Evolutionary conservation across 2,329 filamentous ascomycete genomes (phyloP).

Genomic region (Macroventuria anomochaeta): DNA sequence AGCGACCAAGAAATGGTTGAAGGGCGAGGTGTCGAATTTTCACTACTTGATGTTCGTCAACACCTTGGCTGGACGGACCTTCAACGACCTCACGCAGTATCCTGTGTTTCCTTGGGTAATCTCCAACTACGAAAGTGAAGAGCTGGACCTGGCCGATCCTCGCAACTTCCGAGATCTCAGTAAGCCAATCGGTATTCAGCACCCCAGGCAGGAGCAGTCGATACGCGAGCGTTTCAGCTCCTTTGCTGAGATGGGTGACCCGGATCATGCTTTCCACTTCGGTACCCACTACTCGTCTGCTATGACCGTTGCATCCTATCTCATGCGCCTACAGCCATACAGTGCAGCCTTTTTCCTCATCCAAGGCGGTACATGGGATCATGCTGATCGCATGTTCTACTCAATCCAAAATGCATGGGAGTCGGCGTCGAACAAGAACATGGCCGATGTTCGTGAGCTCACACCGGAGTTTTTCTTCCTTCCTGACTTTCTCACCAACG

Average conservation of each 20-base stretch:
- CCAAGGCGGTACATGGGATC: slow-evolving; percentile 95
- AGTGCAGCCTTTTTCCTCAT: slow-evolving; percentile 93
- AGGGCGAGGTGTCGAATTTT: slow-evolving; percentile 96
- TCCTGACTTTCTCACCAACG: slow-evolving; percentile 91
- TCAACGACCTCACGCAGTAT: slow-evolving; percentile 98
- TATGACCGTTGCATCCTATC: slow-evolving; percentile 97
- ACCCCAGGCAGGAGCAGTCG: slow-evolving; percentile 73
- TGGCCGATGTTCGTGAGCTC: slow-evolving; percentile 91
- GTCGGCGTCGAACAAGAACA: slow-evolving; percentile 86
- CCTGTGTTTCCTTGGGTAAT: slow-evolving; percentile 98
- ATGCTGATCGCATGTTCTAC: slow-evolving; percentile 93
- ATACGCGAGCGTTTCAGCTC: slow-evolving; percentile 86
- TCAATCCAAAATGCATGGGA: slow-evolving; percentile 91
- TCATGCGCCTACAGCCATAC: slow-evolving; percentile 94
- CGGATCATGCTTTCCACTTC: slow-evolving; percentile 84
- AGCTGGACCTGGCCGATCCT: slow-evolving; percentile 84
- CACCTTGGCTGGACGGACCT: slow-evolving; percentile 93
- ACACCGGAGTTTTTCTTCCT: slow-evolving; percentile 98
- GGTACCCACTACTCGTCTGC: slow-evolving; percentile 98
- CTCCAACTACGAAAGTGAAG: slow-evolving; percentile 93
- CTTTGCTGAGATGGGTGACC: slow-evolving; percentile 88
- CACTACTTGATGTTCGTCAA: slow-evolving; percentile 99
- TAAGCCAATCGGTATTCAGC: slow-evolving; percentile 96
- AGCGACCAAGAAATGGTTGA: slow-evolving; percentile 86
- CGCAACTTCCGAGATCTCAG: slow-evolving; percentile 87